These are phyloP conservation scores for Pseudogymnoascus sp. DNA, from an alignment of 2,329 filamentous ascomycete genomes.

Conservation along the genomic window DNA sequence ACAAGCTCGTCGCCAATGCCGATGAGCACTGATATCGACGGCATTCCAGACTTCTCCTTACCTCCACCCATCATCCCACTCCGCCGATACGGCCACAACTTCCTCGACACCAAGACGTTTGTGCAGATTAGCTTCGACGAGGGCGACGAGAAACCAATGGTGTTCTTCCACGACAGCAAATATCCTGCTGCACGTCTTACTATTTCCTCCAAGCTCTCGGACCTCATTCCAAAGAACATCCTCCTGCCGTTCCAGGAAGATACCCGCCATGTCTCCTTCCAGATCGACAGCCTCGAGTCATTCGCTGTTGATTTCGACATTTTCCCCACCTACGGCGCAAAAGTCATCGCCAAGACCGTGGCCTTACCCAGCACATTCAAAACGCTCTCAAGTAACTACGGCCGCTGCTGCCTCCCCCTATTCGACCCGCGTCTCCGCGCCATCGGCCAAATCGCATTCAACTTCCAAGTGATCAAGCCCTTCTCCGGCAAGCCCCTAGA, in stretches of 20 bases:
- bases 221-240: constrained; percentile 92
- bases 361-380: constrained; percentile 82
- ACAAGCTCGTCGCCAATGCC: constrained; percentile 37
- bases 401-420: constrained; percentile 74
- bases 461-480: constrained; percentile 92
- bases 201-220: constrained; percentile 91
- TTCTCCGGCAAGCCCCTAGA: constrained; percentile 88
- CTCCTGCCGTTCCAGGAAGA: constrained; percentile 95
- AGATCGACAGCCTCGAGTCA: constrained; percentile 84
- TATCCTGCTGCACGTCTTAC: constrained; percentile 92
- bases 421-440: constrained; percentile 87
- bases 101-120: constrained; percentile 94
- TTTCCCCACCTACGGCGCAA: constrained; percentile 93
- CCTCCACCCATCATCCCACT: constrained; percentile 94
- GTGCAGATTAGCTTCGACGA: constrained; percentile 86
- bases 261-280: constrained; percentile 85
- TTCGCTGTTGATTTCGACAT: constrained; percentile 97
- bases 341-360: constrained; percentile 92
- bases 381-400: constrained; percentile 63
- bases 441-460: constrained; percentile 90
- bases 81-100: constrained; percentile 93
- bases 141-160: constrained; percentile 61
- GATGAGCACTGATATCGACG: constrained; percentile 70
- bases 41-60: constrained; percentile 83
- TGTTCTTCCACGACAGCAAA: constrained; percentile 96